Base-by-base conservation (phyloP, 164 flowering plant species). In the Magnolia kwangsiensis region DNA sequence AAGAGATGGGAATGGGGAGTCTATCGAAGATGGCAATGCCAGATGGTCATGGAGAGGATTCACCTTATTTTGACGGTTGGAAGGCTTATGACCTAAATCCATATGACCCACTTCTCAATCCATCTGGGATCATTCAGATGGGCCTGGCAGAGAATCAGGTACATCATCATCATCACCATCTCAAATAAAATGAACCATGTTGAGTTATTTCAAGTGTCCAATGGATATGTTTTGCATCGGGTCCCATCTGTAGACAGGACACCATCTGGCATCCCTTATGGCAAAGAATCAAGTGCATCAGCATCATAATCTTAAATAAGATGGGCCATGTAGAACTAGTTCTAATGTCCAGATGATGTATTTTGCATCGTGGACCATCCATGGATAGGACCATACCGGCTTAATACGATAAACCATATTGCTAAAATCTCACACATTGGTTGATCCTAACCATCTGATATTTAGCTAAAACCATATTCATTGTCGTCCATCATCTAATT, bases 81-180 rank as follows among this genome's bases (percentile, higher is more conserved):
- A 89, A 86, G 78, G 92, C 95, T 0, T 88, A 89, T 71, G 90
- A 89, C n/a, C 73, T 69, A 0, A 74, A 90, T 78, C 92, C 92
- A 58, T 90, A 75, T 70, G 88, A 90, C 71, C 90, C 84, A 4
- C 71, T 71, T 51, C 55, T 79, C 4, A 89, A 89, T 63, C 91
- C 89, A n/a, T 18, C 64, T 3, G 94, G 94, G 0, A 90, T 90
- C 63, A 86, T 90, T 11, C 94, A 90, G 74, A 85, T 90, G 91
- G 94, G 94, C 11, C 88, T 89, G 14, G 91, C 95, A 1, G 95
- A 91, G 78, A 89, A 90, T 81, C 92, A 82, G 89, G 94, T 90
- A 37, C 67, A 0, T 73, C 51, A 50, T 65, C 51, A 24, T 13
- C 71, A 10, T 68, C 71, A 21, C 21, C 23, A 59, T 19, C n/a